phyloP scores from a whole-genome alignment of 2,329 filamentous ascomycete genomes.

The Cladosporium sp. region DNA sequence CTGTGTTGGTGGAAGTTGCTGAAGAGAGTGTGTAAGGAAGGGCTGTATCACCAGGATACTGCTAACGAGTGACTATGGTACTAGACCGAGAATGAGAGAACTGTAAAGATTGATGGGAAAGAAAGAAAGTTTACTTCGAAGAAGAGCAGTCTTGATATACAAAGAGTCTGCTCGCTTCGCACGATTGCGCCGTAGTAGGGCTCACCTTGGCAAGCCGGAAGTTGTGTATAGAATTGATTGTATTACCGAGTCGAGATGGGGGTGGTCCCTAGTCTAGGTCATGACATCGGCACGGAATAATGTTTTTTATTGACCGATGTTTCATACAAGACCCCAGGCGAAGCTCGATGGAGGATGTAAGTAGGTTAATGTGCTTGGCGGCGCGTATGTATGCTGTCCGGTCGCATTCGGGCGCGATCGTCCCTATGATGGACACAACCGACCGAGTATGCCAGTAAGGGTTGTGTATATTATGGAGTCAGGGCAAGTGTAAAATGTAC shows the following conservation, averaged over 20 bases:
- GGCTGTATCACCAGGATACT: slow-evolving; percentile 19
- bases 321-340: not conserved
- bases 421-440: not conserved
- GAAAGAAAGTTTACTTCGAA: not conserved
- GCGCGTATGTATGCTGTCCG: not conserved
- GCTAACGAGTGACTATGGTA: slow-evolving; percentile 18
- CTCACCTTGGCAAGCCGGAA: not conserved
- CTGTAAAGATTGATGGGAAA: slow-evolving; percentile 6
- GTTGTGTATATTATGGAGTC: not conserved
- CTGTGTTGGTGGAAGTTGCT: slow-evolving; percentile 7
- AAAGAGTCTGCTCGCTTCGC: slow-evolving; percentile 13
- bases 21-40: slow-evolving; percentile 4
- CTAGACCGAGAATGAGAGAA: slow-evolving; percentile 17
- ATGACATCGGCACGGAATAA: not conserved
- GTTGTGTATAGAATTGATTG: slow-evolving; percentile 11
- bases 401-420: not conserved
- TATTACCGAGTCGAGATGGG: not conserved
- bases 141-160: slow-evolving; percentile 9
- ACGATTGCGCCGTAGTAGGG: not conserved
- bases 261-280: not conserved
- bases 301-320: not conserved
- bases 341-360: not conserved
- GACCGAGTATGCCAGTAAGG: not conserved
- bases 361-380: not conserved
- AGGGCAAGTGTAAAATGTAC: not conserved